These are phyloP conservation scores for Pichia rugopelliculosa DNA, from an alignment of 805 yeast genomes.

Conservation along the genomic window DNA sequence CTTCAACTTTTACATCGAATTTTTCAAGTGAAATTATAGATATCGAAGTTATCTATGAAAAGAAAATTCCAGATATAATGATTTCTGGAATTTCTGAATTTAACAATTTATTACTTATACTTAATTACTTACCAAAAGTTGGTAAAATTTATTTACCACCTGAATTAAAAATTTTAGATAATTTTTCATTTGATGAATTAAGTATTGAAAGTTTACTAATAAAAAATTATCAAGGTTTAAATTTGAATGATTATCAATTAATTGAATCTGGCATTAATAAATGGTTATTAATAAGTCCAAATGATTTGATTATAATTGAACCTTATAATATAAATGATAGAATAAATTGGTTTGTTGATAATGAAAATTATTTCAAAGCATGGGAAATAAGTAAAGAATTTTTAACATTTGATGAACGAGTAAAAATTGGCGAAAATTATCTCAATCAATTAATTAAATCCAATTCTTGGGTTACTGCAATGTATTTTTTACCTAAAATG, in stretches of 20 bases:
- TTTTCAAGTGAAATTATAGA: conserved; percentile 29
- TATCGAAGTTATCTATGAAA: conserved; percentile 40
- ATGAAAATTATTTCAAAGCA: conserved; percentile 52
- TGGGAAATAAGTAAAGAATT: conserved; percentile 69
- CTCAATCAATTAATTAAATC: conserved; percentile 35
- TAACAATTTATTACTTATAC: conserved; percentile 55
- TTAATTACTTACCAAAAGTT: conserved; percentile 40
- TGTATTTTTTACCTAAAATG: conserved; percentile 38
- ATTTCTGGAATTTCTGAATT: conserved; percentile 76
- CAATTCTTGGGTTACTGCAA: conserved; percentile 51
- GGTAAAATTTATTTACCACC: conserved; percentile 40
- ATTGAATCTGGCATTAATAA: conserved; percentile 19
- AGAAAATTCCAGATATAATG: conserved; percentile 42
- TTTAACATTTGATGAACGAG: conserved; percentile 41
- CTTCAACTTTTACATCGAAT: conserved; percentile 42
- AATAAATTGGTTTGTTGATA: conserved; percentile 62
- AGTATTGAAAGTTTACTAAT: conserved; percentile 74
- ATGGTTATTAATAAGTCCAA: conserved; percentile 70
- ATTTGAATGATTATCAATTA: conserved; percentile 75
- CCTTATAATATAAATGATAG: conserved; percentile 66
- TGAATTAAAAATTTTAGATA: conserved; percentile 64
- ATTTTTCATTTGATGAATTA: conserved; percentile 59
- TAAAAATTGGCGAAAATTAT: conserved; percentile 54
- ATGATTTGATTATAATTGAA: conserved; percentile 71
- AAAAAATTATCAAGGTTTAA: conserved; percentile 48